Evolutionary conservation across 306 rosid species (phyloP).

Genomic region (Lupinus albus): DNA sequence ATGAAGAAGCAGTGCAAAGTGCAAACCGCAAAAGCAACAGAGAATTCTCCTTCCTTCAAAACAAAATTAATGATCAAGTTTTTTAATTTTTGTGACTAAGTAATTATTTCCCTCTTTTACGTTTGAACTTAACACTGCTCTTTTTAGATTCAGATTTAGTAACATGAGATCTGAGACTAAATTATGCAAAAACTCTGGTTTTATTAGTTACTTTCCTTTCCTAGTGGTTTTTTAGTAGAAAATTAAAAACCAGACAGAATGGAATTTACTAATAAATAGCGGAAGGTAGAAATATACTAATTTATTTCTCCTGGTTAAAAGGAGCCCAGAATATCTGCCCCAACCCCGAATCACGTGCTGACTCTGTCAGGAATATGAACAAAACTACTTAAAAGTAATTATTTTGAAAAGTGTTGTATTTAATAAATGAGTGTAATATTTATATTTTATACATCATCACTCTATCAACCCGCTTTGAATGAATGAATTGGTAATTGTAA

Average conservation of each 20-base stretch:
- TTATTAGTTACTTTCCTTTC: background rate
- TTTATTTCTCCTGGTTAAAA: conserved; percentile 3
- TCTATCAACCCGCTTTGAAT: no score
- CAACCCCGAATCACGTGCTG: background rate
- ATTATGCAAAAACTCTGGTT: background rate
- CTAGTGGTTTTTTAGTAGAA: background rate
- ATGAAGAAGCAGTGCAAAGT: background rate
- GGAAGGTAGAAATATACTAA: background rate
- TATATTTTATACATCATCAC: no score
- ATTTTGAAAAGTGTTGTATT: no score
- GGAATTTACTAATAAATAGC: background rate
- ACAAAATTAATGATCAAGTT: background rate
- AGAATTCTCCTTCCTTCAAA: conserved; percentile 4
- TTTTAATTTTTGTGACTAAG: background rate
- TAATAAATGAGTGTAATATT: no score
- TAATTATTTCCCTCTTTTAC: no score
- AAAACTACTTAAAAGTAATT: no score
- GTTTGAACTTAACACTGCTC: background rate
- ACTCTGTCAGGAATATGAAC: background rate
- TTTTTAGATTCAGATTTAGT: background rate
- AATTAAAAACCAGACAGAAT: background rate
- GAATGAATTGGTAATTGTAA: no score
- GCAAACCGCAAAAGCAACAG: background rate
- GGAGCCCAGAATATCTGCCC: background rate
- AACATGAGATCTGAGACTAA: background rate